These are phyloP conservation scores for Castanea crenata DNA, from an alignment of 306 rosid genomes.

Conservation along the genomic window DNA sequence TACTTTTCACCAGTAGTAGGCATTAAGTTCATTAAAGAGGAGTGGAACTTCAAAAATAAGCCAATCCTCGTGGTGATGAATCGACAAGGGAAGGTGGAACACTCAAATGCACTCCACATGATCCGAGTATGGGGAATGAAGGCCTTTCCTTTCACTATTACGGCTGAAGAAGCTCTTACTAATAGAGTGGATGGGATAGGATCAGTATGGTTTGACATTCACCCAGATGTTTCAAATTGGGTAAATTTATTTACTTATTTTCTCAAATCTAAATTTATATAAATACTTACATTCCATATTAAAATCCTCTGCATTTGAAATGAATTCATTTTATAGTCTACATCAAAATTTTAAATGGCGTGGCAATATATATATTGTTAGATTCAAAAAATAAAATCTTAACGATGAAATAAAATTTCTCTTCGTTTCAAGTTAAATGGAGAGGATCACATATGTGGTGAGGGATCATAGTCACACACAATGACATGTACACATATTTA, in stretches of 20 bases:
- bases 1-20: conserved; percentile 30
- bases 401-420: no score
- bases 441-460: no score
- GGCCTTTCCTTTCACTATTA: conserved; percentile 39
- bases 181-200: conserved; percentile 13
- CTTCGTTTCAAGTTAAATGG: no score
- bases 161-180: not conserved
- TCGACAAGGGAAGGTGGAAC: conserved; percentile 40
- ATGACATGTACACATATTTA: not conserved
- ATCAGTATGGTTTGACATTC: not conserved
- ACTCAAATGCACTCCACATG: conserved; percentile 46
- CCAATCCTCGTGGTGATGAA: conserved; percentile 34
- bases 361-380: no score
- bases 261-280: not conserved
- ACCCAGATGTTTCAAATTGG: conserved; percentile 14
- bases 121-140: conserved; percentile 44
- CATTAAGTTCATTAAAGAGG: conserved; percentile 41
- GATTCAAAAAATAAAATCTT: no score
- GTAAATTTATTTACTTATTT: conserved; percentile 15
- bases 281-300: not conserved
- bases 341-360: no score
- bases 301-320: no score
- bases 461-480: no score
- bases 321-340: no score
- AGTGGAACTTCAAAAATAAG: conserved; percentile 44